These are phyloP conservation scores for Macrophomina tecta DNA, from an alignment of 2,329 filamentous ascomycete species.

Conservation along the genomic window DNA sequence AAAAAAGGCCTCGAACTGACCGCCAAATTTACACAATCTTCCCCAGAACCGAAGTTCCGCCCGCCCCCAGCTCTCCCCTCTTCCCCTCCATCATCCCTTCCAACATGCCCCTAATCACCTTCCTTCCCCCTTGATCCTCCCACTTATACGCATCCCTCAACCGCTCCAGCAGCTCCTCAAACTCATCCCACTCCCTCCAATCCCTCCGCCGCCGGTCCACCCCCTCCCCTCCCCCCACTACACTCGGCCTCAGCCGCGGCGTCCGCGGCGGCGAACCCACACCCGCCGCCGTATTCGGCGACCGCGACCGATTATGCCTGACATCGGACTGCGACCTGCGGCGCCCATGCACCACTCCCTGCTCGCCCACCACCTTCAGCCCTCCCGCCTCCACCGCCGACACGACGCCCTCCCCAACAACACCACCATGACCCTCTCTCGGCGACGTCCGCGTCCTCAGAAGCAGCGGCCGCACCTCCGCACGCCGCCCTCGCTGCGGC, in stretches of 20 bases:
- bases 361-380: no score
- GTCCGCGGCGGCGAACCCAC: neutral
- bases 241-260: constrained; percentile 31
- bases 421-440: neutral
- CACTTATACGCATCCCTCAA: neutral
- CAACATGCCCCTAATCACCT: neutral
- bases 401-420: no score
- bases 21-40: no score
- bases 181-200: constrained; percentile 27
- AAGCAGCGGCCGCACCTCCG: neutral
- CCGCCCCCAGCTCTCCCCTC: neutral
- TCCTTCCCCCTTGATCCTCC: neutral
- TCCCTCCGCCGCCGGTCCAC: constrained; percentile 35
- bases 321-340: neutral
- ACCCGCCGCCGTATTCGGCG: neutral
- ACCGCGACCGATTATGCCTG: neutral
- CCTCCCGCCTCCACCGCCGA: no score
- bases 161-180: constrained; percentile 1
- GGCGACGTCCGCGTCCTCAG: neutral
- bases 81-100: neutral
- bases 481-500: neutral
- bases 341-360: neutral
- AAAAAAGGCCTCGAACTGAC: no score
- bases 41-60: neutral
- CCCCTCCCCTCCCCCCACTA: constrained; percentile 32